phyloP scores from a whole-genome alignment of 1,284 basidiomycete species.

The Calocybe gambosa region DNA sequence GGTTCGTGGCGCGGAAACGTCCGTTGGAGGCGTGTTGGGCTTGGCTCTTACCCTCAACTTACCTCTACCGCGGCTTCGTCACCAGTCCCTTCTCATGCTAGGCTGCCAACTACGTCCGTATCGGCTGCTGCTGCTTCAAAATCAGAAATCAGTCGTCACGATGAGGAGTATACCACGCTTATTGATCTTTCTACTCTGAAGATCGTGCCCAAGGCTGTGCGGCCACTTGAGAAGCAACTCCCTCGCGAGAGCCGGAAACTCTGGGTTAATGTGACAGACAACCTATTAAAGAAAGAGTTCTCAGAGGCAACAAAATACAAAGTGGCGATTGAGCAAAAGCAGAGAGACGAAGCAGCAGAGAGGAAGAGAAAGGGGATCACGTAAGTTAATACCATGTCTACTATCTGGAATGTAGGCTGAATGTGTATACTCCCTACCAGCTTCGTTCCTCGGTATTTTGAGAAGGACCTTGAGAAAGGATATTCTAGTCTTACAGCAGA shows the following conservation, averaged over 20 bases:
- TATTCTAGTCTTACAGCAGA: conserved; percentile 67
- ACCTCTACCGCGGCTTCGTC: conserved; percentile 36
- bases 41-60: conserved; percentile 36
- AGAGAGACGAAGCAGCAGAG: conserved; percentile 81
- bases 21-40: conserved; percentile 71
- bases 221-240: conserved; percentile 77
- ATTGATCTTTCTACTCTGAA: conserved; percentile 74
- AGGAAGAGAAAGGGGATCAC: conserved; percentile 71
- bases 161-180: conserved; percentile 61
- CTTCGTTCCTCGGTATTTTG: conserved; percentile 80
- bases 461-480: conserved; percentile 67
- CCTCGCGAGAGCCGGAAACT: conserved; percentile 80
- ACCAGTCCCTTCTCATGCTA: conserved; percentile 34
- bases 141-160: conserved; percentile 23
- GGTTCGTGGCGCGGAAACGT: conserved; percentile 86
- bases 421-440: conserved; percentile 34
- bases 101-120: conserved; percentile 25
- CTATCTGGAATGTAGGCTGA: not conserved
- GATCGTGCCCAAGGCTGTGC: conserved; percentile 79
- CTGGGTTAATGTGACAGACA: conserved; percentile 82
- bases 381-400: conserved; percentile 44
- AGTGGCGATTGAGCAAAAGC: conserved; percentile 83
- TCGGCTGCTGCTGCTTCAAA: conserved; percentile 25
- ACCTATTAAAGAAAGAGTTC: conserved; percentile 81
- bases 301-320: conserved; percentile 86